Base-by-base conservation (phyloP, 2,329 filamentous ascomycete genomes). In the Pseudogymnoascus sp. region DNA sequence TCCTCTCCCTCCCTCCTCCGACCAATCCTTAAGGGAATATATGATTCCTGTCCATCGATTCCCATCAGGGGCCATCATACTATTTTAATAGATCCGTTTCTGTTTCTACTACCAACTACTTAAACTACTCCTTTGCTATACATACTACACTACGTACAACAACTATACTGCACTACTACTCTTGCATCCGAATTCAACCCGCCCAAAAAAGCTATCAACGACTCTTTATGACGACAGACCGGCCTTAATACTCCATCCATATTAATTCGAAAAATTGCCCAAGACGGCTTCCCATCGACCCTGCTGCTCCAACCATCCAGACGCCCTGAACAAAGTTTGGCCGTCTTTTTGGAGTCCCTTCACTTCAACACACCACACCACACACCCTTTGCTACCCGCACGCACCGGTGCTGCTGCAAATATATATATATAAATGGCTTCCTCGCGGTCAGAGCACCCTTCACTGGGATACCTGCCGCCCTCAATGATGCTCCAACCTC, bases 351-450 rank as follows among this genome's bases (percentile, higher is more conserved):
- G 37, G 37, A 41, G 37, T 6, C 14, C 5, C 37, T 39, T 41
- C 37, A 41, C 37, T 8, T 41, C 37, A 31, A 31, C 28, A 41
- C 37, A 6, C n/a, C 37, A n/a, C n/a, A 41, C 37, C 37, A 19
- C 37, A 41, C n/a, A 19, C n/a, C n/a, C 14, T 41, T 41, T 41
- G 37, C 37, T 41, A 16, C n/a, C 37, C 37, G 37, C 37, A 41
- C 37, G 37, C 37, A 16, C 37, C 36, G 36, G 13, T 39, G 36
- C 36, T 16, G 45, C 11, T 54, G 48, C 48, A 54, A 92, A 92
- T 93, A 82, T 85, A 92, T 93, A 82, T 85, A 92, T 41, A 41
- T 34, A 41, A 92, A 96, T 96, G 92, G 90, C 90, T 82, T 90
- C 85, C 79, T 83, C 88, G 77, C 89, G 92, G 85, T 86, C 90